Base-by-base conservation (phyloP, 2,329 filamentous ascomycete genomes). In the Xylariaceae sp. region DNA sequence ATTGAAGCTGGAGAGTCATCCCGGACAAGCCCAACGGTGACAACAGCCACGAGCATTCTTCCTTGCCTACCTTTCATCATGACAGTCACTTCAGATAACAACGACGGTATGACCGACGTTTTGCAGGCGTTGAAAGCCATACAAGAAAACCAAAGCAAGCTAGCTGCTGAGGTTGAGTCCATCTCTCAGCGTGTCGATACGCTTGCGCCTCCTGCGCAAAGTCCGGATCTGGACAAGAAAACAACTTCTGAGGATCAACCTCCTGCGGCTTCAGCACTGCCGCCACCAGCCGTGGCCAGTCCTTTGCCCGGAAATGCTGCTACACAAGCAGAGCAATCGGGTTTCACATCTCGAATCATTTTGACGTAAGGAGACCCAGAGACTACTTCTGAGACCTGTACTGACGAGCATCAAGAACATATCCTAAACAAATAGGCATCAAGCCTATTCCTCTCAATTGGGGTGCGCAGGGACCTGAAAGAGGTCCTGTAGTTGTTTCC, bases 401-500 rank as follows among this genome's bases (percentile, higher is more conserved):
- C 47, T 63, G 45, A 61, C 47, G 12, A 19, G 42, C 27, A 15
- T 33, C 17, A 49, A 82, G 80, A 44, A 96, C 91, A 6, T 96
- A 97, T 69, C 92, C 92, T 27, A 90, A 90, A 60, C 92, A 96
- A 71, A 90, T 89, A 58, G 92, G 92, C 55, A 92, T 97, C 69
- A 89, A 95, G 57, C 91, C 92, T n/a, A 74, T 96, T 45, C 82
- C 84, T 18, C 83, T 97, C 77, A 79, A 87, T 59, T 97, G 92
- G 92, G 92, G 92, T 44, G 82, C 89, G 48, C 72, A 80, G 47
- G 88, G 95, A 66, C 83, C 77, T 50, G 75, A 83, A 61, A 82
- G 92, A 69, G 94, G 92, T 1, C 92, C 92, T 5, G 88, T 97
- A 44, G 86, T 96, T 45, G 92, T 96, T 39, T 94, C 87, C 22